phyloP scores from a whole-genome alignment of 2,329 filamentous ascomycete species.

The Penicillium sp. region DNA sequence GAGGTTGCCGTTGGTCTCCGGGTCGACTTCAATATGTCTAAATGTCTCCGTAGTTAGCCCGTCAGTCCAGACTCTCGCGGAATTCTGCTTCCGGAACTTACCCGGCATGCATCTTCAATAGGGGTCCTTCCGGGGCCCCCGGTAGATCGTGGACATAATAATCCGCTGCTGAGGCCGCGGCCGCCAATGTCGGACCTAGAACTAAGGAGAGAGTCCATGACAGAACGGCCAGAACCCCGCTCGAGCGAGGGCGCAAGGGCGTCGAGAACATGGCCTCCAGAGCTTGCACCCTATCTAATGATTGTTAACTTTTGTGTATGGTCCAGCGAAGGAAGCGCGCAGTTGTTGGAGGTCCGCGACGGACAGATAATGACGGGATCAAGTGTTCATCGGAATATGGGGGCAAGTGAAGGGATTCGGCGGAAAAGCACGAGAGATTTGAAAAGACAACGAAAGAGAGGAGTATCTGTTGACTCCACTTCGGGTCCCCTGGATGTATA shows the following conservation, averaged over 20 bases:
- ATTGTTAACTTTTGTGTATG: neutral
- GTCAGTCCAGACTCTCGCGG: neutral
- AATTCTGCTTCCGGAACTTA: conserved; percentile 50
- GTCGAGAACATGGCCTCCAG: conserved; percentile 18
- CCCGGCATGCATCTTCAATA: conserved; percentile 98
- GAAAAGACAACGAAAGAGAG: neutral
- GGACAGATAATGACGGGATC: neutral
- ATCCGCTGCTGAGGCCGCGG: conserved; percentile 68
- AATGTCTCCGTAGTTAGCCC: neutral
- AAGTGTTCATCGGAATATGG: conserved; percentile 1
- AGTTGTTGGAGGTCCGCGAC: neutral
- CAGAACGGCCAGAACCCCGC: conserved; percentile 16
- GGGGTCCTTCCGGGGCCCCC: conserved; percentile 73
- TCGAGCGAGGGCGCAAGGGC: conserved; percentile 16
- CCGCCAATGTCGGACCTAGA: conserved; percentile 23
- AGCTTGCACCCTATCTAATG: neutral
- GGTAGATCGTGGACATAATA: conserved; percentile 87
- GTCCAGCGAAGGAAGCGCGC: neutral
- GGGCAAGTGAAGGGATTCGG: neutral
- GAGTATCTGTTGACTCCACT: neutral
- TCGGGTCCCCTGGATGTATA: neutral
- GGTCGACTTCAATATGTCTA: conserved; percentile 88
- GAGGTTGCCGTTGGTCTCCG: conserved; percentile 83
- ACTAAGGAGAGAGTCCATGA: conserved; percentile 29
- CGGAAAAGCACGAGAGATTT: neutral